These are phyloP conservation scores for Macrolepiota fuliginosa DNA, from an alignment of 768 basidiomycete genomes.

Conservation along the genomic window DNA sequence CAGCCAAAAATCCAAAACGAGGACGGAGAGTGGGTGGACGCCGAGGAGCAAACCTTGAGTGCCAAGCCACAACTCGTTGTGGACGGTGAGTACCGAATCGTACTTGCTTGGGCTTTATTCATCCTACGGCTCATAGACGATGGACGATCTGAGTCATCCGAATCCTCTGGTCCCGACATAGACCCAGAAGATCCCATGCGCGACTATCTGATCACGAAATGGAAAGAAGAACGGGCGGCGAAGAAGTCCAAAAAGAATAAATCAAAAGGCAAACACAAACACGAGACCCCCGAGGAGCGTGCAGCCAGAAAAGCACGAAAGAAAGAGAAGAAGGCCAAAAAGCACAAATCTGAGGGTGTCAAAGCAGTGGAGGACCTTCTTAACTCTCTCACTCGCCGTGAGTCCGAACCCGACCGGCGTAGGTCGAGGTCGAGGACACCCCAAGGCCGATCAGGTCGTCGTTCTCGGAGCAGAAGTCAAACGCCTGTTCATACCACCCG, in stretches of 20 bases:
- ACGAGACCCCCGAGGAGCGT: conserved; percentile 80
- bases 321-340: conserved; percentile 62
- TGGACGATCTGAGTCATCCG: conserved; percentile 64
- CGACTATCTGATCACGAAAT: conserved; percentile 80
- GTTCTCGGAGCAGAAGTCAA: conserved; percentile 19
- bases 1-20: conserved; percentile 74
- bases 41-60: conserved; percentile 84
- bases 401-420: conserved; percentile 19
- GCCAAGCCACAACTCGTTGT: conserved; percentile 72
- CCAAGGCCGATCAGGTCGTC: conserved; percentile 11
- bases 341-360: conserved; percentile 59
- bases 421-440: conserved; percentile 5
- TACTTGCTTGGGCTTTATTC: conserved; percentile 6
- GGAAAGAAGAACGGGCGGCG: conserved; percentile 64
- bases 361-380: conserved; percentile 69
- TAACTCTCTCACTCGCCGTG: conserved; percentile 41
- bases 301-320: conserved; percentile 72
- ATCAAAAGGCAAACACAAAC: conserved; percentile 65
- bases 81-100: conserved; percentile 39
- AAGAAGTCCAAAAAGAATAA: conserved; percentile 64
- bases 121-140: conserved; percentile 34
- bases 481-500: conserved; percentile 17
- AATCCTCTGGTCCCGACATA: conserved; percentile 60
- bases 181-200: conserved; percentile 99
- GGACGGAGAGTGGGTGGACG: conserved; percentile 84